Percentiles rank a stretch among this genome's conserved stretches.
Conservation (phyloP, 2,329 filamentous ascomycete species). For the Geosmithia flava region DNA sequence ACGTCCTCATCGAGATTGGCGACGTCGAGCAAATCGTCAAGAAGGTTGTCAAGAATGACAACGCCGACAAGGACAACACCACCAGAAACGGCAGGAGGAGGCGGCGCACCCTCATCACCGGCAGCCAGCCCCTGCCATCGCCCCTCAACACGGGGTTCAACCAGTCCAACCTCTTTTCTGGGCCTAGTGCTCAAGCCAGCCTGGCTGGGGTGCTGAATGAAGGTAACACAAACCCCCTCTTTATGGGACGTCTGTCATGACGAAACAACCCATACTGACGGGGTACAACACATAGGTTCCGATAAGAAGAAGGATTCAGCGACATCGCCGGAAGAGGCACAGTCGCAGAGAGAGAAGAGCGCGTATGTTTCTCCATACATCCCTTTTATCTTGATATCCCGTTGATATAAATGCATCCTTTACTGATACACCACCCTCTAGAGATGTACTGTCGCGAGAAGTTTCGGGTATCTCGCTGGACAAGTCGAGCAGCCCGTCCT, state of each 20-base stretch:
- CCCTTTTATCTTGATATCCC: neutral
- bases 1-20: slow-evolving; percentile 96
- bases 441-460: slow-evolving; percentile 77
- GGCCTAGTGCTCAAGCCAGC: slow-evolving; percentile 56
- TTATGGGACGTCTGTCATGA: neutral
- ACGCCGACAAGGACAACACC: slow-evolving; percentile 69
- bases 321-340: slow-evolving; percentile 47
- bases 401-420: neutral
- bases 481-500: slow-evolving; percentile 44
- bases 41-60: slow-evolving; percentile 79
- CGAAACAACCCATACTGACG: neutral
- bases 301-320: slow-evolving; percentile 27
- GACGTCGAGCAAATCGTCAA: slow-evolving; percentile 98
- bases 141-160: slow-evolving; percentile 89
- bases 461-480: slow-evolving; percentile 92
- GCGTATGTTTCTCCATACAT: slow-evolving; percentile 50
- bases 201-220: slow-evolving; percentile 78
- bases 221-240: slow-evolving; percentile 34
- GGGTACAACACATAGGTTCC: neutral
- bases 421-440: neutral
- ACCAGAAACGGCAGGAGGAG: slow-evolving; percentile 84
- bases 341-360: slow-evolving; percentile 83
- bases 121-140: slow-evolving; percentile 89
- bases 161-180: slow-evolving; percentile 57
- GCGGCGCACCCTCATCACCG: slow-evolving; percentile 87